Evolutionary conservation across 805 yeast species (phyloP).

Genomic region (Cephaloascus albidus): DNA sequence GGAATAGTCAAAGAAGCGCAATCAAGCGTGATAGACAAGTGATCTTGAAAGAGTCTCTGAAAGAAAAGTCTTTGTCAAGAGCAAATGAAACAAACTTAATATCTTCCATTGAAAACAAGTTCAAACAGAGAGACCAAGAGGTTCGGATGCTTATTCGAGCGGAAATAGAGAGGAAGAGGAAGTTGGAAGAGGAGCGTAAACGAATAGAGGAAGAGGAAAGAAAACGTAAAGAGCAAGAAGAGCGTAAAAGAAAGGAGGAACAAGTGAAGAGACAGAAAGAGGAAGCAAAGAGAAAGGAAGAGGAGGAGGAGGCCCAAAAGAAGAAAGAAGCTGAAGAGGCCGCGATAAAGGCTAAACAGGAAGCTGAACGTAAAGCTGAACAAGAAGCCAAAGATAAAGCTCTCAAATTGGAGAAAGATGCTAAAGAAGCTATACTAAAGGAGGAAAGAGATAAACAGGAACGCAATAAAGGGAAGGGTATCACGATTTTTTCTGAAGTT

Average conservation of each 20-base stretch:
- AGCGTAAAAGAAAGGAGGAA: constrained; percentile 3
- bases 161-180: constrained; percentile 6
- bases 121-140: background rate
- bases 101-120: background rate
- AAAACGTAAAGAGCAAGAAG: constrained; percentile 8
- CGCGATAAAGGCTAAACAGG: constrained; percentile 4
- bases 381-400: constrained; percentile 8
- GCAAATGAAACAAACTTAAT: background rate
- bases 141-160: constrained; percentile 4
- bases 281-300: constrained; percentile 7
- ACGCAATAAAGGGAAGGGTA: constrained; percentile 16
- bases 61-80: background rate
- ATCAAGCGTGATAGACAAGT: too few relatives aligned
- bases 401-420: too few relatives aligned
- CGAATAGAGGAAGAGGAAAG: constrained; percentile 14
- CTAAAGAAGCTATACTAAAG: constrained; percentile 3
- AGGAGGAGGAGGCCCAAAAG: constrained; percentile 7
- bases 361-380: constrained; percentile 8
- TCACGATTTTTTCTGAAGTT: constrained; percentile 23
- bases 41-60: too few relatives aligned
- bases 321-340: constrained; percentile 4
- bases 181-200: constrained; percentile 7
- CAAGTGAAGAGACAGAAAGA: constrained; percentile 6
- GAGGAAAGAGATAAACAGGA: constrained; percentile 11
- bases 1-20: too few relatives aligned